Base-by-base conservation (phyloP, 2,329 filamentous ascomycete genomes). In the Diaporthe vexans region DNA sequence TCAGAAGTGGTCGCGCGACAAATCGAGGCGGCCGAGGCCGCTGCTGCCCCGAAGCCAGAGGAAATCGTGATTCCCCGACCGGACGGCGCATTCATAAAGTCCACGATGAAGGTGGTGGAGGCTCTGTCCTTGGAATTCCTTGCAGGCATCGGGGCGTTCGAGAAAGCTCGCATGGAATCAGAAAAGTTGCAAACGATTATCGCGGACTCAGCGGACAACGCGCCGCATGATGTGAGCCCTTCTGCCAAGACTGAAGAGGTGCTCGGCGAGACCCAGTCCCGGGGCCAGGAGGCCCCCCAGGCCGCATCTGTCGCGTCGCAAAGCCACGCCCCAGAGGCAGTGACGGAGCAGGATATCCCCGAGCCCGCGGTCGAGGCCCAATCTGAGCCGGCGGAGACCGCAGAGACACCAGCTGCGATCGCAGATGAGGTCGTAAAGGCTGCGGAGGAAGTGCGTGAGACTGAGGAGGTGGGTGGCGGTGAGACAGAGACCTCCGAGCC, bases 1-100 rank as follows among this genome's bases (percentile, higher is more conserved):
- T 71, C 79, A 10, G 76, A 73, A 15, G 77, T 80, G 8, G 75
- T 81, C 35, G 57, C 54, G 17, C 72, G 68, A 10, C 74, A 74
- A 40, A 73, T 76, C 17, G 72, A 74, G 56, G 74, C 54, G 33
- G 59, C 65, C 10, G 74, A 74, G 52, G 67, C 48, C 17, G 48
- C 71, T 58, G n/a, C 33, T n/a, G 13, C 29, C 4, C n/a, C 61
- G 24, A 9, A 21, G 33, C 61, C 52, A 40, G 52, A 54, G n/a
- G 43, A 40, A 5, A 33, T 11, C 58, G 15, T n/a, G 21, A 21
- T 24, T 9, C 17, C 59, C 5, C 15, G 54, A 40, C 37, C 37
- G 21, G 37, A 70, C 26, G 37, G 46, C 9, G 52, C 52, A 9
- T 70, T 70, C 11, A 37, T 24, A 26, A 24, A 7, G 67, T 56